Conservation (phyloP, 768 basidiomycete species). For the Suillus sp. region DNA sequence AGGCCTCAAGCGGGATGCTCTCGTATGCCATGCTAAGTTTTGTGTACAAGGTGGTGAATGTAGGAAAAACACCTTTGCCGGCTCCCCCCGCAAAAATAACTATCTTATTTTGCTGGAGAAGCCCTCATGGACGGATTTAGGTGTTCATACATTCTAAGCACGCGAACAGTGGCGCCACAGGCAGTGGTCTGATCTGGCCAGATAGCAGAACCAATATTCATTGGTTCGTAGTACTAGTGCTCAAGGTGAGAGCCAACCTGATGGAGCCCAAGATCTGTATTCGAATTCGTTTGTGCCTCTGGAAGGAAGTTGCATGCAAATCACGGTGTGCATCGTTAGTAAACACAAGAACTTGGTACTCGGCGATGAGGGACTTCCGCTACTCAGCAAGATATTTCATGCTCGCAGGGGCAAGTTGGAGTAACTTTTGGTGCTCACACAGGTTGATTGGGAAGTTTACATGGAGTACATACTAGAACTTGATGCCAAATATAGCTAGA, state of each 20-base stretch:
- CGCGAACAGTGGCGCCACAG: neutral
- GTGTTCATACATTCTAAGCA: neutral
- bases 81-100: neutral
- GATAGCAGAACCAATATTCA: neutral
- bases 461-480: neutral
- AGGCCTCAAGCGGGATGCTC: constrained; percentile 47
- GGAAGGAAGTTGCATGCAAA: no score
- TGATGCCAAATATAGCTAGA: no score
- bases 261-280: no score
- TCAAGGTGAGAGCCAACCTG: no score
- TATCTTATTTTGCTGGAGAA: neutral
- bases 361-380: neutral
- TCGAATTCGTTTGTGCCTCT: no score
- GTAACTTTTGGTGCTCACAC: neutral
- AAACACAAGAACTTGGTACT: neutral
- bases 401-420: neutral
- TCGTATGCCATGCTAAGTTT: constrained; percentile 43
- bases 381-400: neutral
- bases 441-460: neutral
- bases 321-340: no score
- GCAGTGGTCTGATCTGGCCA: neutral
- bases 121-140: neutral
- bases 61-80: neutral
- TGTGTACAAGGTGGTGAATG: neutral
- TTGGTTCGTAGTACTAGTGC: neutral